phyloP scores from a whole-genome alignment of 257 asterid genomes.

The Nyctanthes arbortristis region DNA sequence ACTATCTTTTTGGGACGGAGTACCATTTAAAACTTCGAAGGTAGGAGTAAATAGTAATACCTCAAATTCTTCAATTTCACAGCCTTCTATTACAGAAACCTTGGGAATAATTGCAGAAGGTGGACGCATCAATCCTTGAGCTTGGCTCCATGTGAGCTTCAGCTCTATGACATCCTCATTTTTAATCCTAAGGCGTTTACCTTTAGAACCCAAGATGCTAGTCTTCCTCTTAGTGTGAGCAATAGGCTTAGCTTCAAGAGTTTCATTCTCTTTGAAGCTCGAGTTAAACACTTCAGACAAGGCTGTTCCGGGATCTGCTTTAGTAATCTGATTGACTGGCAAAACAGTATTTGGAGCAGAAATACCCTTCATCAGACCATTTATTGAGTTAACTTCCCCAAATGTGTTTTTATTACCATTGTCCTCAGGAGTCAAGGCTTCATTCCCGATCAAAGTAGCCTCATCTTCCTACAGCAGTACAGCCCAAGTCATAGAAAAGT shows the following conservation, averaged over 20 bases:
- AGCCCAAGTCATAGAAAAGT: slow-evolving; percentile 2
- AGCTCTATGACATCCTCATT: slow-evolving; percentile 58
- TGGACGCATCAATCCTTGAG: slow-evolving; percentile 83
- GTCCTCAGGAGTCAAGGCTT: slow-evolving; percentile 42
- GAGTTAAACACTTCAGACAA: slow-evolving; percentile 36
- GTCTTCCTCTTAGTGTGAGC: slow-evolving; percentile 60
- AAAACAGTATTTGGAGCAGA: slow-evolving; percentile 26
- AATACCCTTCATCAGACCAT: slow-evolving; percentile 40
- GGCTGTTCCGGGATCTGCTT: slow-evolving; percentile 34
- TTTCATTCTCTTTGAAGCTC: slow-evolving; percentile 40
- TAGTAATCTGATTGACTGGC: slow-evolving; percentile 31
- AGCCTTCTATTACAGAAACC: slow-evolving; percentile 60
- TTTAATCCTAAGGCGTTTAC: slow-evolving; percentile 66
- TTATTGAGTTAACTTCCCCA: slow-evolving; percentile 35
- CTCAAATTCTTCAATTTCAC: slow-evolving; percentile 91
- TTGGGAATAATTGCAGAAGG: slow-evolving; percentile 58
- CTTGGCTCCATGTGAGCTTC: slow-evolving; percentile 76
- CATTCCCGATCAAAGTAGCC: slow-evolving; percentile 34
- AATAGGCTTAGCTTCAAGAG: slow-evolving; percentile 43
- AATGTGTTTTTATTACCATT: slow-evolving; percentile 38
- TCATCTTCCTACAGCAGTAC: slow-evolving; percentile 63
- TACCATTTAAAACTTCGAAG: slow-evolving; percentile 3
- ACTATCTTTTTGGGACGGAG: too few species aligned
- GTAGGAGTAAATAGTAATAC: slow-evolving; percentile 44
- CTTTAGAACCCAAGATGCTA: slow-evolving; percentile 51